Conservation (phyloP, 228 moss, liverwort and hornwort genomes). For the Sphagnum magellanicum region DNA sequence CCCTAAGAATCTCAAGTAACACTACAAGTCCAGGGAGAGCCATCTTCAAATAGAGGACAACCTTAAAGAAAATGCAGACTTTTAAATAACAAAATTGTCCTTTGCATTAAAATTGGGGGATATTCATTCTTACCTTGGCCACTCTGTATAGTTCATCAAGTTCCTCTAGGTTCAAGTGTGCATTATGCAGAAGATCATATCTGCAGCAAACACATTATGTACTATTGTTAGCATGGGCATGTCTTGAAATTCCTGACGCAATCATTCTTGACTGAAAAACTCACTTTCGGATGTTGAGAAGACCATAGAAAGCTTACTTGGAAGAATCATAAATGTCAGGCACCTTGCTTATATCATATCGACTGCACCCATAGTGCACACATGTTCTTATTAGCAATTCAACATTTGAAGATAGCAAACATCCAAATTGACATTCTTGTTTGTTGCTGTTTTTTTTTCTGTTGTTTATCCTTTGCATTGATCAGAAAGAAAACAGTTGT, state of each 20-base stretch:
- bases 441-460: too few relatives aligned
- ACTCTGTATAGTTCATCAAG: conserved; percentile 91
- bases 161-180: conserved; percentile 73
- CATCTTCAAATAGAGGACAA: too few relatives aligned
- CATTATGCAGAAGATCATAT: conserved; percentile 96
- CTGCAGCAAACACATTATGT: conserved; percentile 23
- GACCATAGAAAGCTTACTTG: conserved; percentile 49
- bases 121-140: conserved; percentile 58
- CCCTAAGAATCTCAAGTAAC: too few relatives aligned
- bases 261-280: background rate
- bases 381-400: background rate
- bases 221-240: background rate
- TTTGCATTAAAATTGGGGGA: background rate
- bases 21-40: too few relatives aligned
- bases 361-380: conserved; percentile 51
- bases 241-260: background rate
- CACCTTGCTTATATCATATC: conserved; percentile 97
- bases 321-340: conserved; percentile 99
- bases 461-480: too few relatives aligned
- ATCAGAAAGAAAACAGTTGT: too few relatives aligned
- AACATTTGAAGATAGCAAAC: too few relatives aligned
- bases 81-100: too few relatives aligned
- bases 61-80: too few relatives aligned
- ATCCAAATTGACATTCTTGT: too few relatives aligned
- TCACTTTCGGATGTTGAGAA: background rate